Evolutionary conservation across 768 basidiomycete species (phyloP), one percentile per base, ranked within the genome.

Genomic region (Cystobasidium tubakii): DNA sequence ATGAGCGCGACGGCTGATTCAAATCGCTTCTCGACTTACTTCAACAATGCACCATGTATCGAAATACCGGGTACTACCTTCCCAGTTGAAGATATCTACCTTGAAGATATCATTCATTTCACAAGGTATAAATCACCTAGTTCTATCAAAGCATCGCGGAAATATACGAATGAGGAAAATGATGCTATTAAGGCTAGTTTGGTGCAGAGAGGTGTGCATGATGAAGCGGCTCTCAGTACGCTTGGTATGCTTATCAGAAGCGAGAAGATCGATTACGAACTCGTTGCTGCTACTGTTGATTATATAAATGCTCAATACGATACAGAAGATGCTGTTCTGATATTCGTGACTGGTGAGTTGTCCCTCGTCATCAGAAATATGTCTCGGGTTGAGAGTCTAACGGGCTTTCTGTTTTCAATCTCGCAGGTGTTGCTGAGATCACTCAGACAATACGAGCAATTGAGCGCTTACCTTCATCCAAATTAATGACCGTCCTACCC

Each of bases 1-100:
- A 96, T 96, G 92, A 92, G 90, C 36, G 94, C 94, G 3, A 97
- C 94, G 0, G 94, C 95, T 81, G 94, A 96, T 78, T 90, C 92
- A 74, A 85, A 90, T 75, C 86, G 84, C n/a, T 93, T 92, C 77
- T 83, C 88, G 62, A 84, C 86, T 71, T 97, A 97, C 80, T 96
- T 95, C 79, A 80, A 86, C 63, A 84, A 86, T 25, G 91, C 92
- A 1, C 92, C 94, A 0, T 83, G 90, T 60, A 82, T 96, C 66
- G 85, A 84, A 31, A 96, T 97, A 31, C 91, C 92, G 1, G 94
- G 94, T 0, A 74, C 71, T 57, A 74, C 76, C 29, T 67, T 53
- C 70, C 75, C 76, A 19, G 72, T 76, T 33, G 31, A 42, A n/a
- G 76, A 92, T 43, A 67, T 89, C 75, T 92, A 93, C 80, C 83